These are phyloP conservation scores for Lactuca saligna DNA, from an alignment of 129 eudicot species.

Conservation along the genomic window DNA sequence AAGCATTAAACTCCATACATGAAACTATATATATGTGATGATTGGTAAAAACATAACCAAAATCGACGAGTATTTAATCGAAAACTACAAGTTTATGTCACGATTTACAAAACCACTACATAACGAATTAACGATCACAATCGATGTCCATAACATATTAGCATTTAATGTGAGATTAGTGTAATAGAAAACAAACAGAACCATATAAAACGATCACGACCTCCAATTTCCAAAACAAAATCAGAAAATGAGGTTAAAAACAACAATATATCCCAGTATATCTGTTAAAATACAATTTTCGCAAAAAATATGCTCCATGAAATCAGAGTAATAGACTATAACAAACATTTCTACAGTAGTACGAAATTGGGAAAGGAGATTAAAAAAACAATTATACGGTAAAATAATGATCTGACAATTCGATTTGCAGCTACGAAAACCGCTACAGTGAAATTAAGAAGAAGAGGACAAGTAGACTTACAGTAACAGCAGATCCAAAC, in stretches of 20 bases:
- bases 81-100: not conserved
- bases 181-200: not conserved
- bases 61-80: not conserved
- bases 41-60: too few species aligned
- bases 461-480: conserved; percentile 3
- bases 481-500: conserved; percentile 16
- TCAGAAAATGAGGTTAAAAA: not conserved
- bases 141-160: not conserved
- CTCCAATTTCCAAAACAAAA: not conserved
- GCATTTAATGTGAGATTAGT: not conserved
- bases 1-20: not conserved
- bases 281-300: too few species aligned
- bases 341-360: not conserved
- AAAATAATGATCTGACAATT: not conserved
- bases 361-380: too few species aligned
- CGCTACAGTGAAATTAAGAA: conserved; percentile 2
- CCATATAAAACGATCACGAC: not conserved
- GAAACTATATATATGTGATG: too few species aligned
- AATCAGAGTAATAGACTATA: too few species aligned
- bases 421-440: not conserved
- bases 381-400: not conserved
- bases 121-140: not conserved
- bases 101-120: too few species aligned
- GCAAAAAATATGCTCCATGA: too few species aligned
- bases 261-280: not conserved